Base-by-base conservation (phyloP, 2,329 filamentous ascomycete genomes). In the Clarireedia sp. region DNA sequence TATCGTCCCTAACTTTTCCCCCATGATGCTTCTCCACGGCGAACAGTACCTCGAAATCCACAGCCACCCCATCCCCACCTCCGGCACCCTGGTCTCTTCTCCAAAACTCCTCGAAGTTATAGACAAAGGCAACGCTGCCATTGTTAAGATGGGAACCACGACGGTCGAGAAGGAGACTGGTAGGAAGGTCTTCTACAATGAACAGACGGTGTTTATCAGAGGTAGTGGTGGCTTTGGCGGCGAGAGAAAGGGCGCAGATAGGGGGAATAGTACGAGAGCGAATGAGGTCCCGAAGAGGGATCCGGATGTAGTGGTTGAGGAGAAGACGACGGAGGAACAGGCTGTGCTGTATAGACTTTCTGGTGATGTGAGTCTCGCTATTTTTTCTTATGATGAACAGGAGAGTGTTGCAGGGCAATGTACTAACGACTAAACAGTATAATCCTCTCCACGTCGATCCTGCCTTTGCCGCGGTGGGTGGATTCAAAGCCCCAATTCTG, bases 21-120 rank as follows among this genome's bases (percentile, higher is more conserved):
- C 91, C 59, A 96, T 96, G 90, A 96, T 96, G 90, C 83, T 99
- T 50, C 86, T 99, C 23, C 94, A 99, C 75, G 94, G 94, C 69
- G 94, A 99, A 78, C 94, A 99, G 73, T 99, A 91, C 75, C 89
- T 99, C 61, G 94, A 99, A 74, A 81, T 99, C 68, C 84, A 86
- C 69, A 90, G 92, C 72, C 95, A 85, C 76, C 94, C 94, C 41
- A 87, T 97, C 66, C 92, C 92, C 37, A 96, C 91, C 33, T 80
- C 85, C 54, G 90, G 81, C 50, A 85, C 83, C 56, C 85, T 95
- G 49, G 72, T 88, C 64, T 89, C 87, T 56, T 82, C 84, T 68
- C 87, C 84, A 57, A 85, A 85, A 70, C 85, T 99, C 56, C 82
- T 99, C 59, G 94, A 99, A 71, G 92, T 97, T 9, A 82, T 96